A percentile compares a stretch with the other conserved stretches of the same genome.
Evolutionary conservation across 352 stramenopile genomes (phyloP).

Genomic region (Pythium myriotylum): DNA sequence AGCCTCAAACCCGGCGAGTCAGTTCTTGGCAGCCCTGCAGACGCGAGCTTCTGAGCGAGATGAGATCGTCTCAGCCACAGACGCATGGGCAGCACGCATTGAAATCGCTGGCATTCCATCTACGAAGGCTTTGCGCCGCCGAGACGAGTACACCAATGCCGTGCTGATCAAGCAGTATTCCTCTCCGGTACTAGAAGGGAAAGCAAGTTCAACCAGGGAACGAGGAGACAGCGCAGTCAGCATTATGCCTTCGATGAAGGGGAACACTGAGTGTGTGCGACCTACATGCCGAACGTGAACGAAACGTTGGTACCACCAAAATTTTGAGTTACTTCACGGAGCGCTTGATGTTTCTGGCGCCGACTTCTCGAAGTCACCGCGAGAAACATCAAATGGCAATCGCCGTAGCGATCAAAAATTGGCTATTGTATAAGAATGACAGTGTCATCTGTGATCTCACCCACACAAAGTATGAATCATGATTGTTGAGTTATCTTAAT

Average conservation of each 20-base stretch:
- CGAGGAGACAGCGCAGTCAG: too few relatives aligned
- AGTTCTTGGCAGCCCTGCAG: constrained; percentile 11
- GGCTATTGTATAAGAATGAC: too few relatives aligned
- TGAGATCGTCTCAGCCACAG: constrained; percentile 18
- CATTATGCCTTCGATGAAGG: constrained; percentile 9
- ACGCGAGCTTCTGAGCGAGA: constrained; percentile 28
- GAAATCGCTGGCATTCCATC: constrained; percentile 60
- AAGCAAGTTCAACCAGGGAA: not conserved
- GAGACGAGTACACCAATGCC: constrained; percentile 21
- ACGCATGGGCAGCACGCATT: constrained; percentile 53
- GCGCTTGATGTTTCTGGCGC: too few relatives aligned
- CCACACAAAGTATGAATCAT: too few relatives aligned
- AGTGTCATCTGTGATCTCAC: too few relatives aligned
- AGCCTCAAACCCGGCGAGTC: constrained; percentile 34
- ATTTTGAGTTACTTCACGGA: not conserved
- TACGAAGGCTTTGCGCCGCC: constrained; percentile 18
- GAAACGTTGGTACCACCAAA: not conserved
- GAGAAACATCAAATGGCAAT: not conserved
- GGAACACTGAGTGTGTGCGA: constrained; percentile 6
- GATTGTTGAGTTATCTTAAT: too few relatives aligned
- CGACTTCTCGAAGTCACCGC: too few relatives aligned
- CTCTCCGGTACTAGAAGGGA: constrained; percentile 1
- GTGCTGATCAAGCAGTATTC: constrained; percentile 25
- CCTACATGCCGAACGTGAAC: constrained; percentile 16
- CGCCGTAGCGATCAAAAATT: not conserved